Conservation (phyloP, 495 filamentous ascomycete genomes). For the Chaetomium tenue region DNA sequence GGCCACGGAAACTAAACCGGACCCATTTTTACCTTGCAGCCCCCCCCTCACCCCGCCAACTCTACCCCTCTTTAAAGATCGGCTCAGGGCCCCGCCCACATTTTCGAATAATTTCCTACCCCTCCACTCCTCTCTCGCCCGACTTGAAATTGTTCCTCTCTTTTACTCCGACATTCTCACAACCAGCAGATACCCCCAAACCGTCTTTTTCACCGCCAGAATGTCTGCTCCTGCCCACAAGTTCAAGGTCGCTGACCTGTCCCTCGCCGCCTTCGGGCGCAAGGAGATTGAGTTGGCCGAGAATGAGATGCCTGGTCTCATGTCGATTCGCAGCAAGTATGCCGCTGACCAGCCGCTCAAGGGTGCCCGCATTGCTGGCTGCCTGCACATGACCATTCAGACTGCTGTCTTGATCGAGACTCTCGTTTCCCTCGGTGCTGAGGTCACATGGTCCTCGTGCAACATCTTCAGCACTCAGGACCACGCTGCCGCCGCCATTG, state of each 20-base stretch:
- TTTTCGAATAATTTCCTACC: conserved; percentile 14
- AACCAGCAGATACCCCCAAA: conserved; percentile 8
- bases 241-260: conserved; percentile 98
- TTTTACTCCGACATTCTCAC: not conserved
- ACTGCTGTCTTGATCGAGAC: conserved; percentile 99
- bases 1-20: not conserved
- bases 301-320: conserved; percentile 98
- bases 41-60: conserved; percentile 18
- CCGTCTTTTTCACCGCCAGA: conserved; percentile 24
- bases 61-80: conserved; percentile 9
- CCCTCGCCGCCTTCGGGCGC: conserved; percentile 95
- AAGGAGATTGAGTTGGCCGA: conserved; percentile 98
- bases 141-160: not conserved
- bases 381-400: conserved; percentile 99
- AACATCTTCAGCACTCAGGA: conserved; percentile 99
- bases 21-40: conserved; percentile 12
- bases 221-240: conserved; percentile 82
- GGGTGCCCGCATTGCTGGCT: conserved; percentile 88
- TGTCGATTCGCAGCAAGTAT: conserved; percentile 91
- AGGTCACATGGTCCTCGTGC: conserved; percentile 96
- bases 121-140: conserved; percentile 3
- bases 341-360: conserved; percentile 87
- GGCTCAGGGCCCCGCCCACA: conserved; percentile 12
- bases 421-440: conserved; percentile 85
- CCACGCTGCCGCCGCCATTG: conserved; percentile 96